Conservation (phyloP, 306 rosid species). For the Trifolium dubium region DNA sequence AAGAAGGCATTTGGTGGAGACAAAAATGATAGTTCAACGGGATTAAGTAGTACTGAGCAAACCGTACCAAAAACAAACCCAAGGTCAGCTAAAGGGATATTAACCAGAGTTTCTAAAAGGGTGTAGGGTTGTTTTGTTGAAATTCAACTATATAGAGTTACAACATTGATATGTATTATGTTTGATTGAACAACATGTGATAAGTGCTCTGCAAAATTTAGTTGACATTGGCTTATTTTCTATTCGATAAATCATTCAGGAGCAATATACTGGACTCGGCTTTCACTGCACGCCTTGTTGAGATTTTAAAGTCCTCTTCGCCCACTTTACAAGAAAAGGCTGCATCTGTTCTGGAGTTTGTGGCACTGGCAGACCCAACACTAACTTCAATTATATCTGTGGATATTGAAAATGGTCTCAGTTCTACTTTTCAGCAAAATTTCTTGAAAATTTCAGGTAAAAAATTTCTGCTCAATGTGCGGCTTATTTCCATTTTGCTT, state of each 20-base stretch:
- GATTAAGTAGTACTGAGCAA: slow-evolving; percentile 40
- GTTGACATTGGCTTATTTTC: slow-evolving; percentile 23
- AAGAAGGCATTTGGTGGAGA: slow-evolving; percentile 43
- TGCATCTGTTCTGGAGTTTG: slow-evolving; percentile 76
- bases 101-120: slow-evolving; percentile 15
- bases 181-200: slow-evolving; percentile 32
- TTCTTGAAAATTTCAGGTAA: slow-evolving; percentile 59
- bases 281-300: slow-evolving; percentile 62
- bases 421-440: slow-evolving; percentile 66
- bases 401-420: slow-evolving; percentile 72
- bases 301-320: slow-evolving; percentile 69
- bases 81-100: slow-evolving; percentile 50
- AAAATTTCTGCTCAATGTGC: background rate
- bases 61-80: slow-evolving; percentile 39
- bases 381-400: slow-evolving; percentile 49
- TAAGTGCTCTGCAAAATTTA: background rate
- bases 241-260: slow-evolving; percentile 47
- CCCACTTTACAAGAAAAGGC: slow-evolving; percentile 78
- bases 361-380: slow-evolving; percentile 64
- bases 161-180: slow-evolving; percentile 16
- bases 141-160: slow-evolving; percentile 13
- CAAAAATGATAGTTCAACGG: slow-evolving; percentile 33
- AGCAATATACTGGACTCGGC: slow-evolving; percentile 59
- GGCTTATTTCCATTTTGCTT: background rate
- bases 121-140: slow-evolving; percentile 12